Conservation (phyloP, 208 protist species). For the Wallacemonas rigidus region DNA sequence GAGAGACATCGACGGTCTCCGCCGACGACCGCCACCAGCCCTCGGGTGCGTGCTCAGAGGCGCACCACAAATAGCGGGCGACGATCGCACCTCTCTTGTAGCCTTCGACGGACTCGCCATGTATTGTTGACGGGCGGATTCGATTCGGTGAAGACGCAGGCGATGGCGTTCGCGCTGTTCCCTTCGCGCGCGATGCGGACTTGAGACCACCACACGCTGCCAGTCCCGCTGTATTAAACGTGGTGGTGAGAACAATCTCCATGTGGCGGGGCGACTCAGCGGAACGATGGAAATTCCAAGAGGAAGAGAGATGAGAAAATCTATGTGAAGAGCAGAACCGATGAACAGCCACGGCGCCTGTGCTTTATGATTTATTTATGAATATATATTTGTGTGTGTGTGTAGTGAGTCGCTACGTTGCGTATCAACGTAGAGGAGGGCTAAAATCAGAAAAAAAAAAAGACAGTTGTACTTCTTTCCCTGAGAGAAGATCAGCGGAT, state of each 20-base stretch:
- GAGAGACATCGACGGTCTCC: too few species aligned
- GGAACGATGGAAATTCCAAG: neutral
- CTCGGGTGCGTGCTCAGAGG: neutral
- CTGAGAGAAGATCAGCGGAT: too few species aligned
- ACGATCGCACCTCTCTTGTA: slow-evolving; percentile 29
- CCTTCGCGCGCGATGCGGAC: neutral
- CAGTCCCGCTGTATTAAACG: slow-evolving; percentile 24
- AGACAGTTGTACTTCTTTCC: neutral
- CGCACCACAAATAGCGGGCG: slow-evolving; percentile 23
- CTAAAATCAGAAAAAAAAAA: neutral
- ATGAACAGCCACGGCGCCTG: too few species aligned
- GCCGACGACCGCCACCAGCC: neutral
- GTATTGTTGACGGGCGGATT: slow-evolving; percentile 20
- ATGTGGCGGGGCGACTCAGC: slow-evolving; percentile 1
- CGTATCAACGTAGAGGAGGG: neutral
- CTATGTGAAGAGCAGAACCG: too few species aligned
- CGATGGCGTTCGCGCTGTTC: neutral
- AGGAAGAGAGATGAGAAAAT: neutral
- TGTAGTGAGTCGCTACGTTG: neutral
- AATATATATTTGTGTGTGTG: slow-evolving; percentile 1
- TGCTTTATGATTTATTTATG: slow-evolving; percentile 1
- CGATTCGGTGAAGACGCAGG: neutral
- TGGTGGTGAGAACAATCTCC: slow-evolving; percentile 30
- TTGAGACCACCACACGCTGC: slow-evolving; percentile 24
- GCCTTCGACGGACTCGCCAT: slow-evolving; percentile 22